phyloP scores from a whole-genome alignment of 2,329 filamentous ascomycete species.

The Fusarium setosum region DNA sequence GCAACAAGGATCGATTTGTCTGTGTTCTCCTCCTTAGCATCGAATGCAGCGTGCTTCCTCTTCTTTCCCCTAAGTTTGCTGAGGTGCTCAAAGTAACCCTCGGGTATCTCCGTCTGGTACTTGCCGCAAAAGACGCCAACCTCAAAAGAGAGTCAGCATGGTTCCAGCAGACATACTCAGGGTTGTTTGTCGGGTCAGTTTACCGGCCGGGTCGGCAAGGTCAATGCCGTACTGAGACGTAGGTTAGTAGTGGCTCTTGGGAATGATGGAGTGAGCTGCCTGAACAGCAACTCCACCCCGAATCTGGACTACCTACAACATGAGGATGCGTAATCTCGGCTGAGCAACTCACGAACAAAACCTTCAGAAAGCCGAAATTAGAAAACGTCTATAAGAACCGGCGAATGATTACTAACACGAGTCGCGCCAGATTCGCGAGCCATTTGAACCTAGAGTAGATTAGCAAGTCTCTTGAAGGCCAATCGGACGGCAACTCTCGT shows the following conservation, averaged over 20 bases:
- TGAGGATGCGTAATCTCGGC: conserved; percentile 87
- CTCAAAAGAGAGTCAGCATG: conserved; percentile 87
- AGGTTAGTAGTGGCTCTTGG: background rate
- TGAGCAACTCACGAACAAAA: too few relatives aligned
- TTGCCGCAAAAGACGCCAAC: conserved; percentile 91
- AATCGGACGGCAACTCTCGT: background rate
- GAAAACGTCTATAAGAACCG: conserved; percentile 84
- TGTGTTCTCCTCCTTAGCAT: conserved; percentile 26
- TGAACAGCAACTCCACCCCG: background rate
- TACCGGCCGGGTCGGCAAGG: conserved; percentile 52
- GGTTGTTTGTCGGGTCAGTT: conserved; percentile 70
- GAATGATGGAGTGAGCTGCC: background rate
- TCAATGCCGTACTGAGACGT: conserved; percentile 56
- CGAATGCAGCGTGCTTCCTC: conserved; percentile 8
- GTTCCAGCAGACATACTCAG: too few relatives aligned
- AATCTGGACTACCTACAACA: conserved; percentile 70
- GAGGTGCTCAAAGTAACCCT: conserved; percentile 85
- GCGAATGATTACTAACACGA: conserved; percentile 74
- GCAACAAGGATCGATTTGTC: conserved; percentile 15
- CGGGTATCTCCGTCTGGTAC: conserved; percentile 83
- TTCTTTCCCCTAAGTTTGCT: conserved; percentile 73
- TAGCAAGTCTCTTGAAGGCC: background rate
- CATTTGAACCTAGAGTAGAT: background rate
- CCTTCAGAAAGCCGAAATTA: too few relatives aligned
- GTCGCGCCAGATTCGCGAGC: background rate